phyloP scores from a whole-genome alignment of 805 yeast species.

The Candida nemodendra region DNA sequence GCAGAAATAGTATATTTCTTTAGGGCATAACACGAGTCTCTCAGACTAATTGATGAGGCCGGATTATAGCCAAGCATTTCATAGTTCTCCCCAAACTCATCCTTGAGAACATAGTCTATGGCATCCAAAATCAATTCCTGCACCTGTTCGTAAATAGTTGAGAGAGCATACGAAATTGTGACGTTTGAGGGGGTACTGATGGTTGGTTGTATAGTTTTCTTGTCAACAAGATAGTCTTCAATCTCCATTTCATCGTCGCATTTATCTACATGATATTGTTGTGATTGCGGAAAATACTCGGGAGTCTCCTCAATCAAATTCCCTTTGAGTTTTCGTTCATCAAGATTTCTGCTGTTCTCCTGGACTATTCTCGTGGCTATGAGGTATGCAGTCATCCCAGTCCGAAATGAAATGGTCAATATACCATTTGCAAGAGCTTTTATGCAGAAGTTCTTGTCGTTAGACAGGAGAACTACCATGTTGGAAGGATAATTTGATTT shows the following conservation, averaged over 20 bases:
- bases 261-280: background rate
- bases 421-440: conserved; percentile 70
- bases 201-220: conserved; percentile 1
- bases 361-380: conserved; percentile 41
- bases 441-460: conserved; percentile 79
- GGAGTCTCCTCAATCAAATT: conserved; percentile 11
- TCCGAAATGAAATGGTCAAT: conserved; percentile 57
- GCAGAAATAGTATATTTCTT: conserved; percentile 54
- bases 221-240: conserved; percentile 8
- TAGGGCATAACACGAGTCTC: conserved; percentile 43
- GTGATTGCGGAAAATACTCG: background rate
- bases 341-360: conserved; percentile 27
- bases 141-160: conserved; percentile 40
- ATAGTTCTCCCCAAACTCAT: conserved; percentile 57
- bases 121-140: conserved; percentile 42
- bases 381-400: conserved; percentile 42
- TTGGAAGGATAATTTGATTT: conserved; percentile 34
- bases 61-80: conserved; percentile 50
- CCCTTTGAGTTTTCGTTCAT: background rate
- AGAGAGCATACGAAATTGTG: conserved; percentile 16
- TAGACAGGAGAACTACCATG: conserved; percentile 65
- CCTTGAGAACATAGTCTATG: conserved; percentile 49
- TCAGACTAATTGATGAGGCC: conserved; percentile 33
- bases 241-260: conserved; percentile 15
- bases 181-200: no score